These are phyloP conservation scores for Didymella exigua DNA, from an alignment of 2,329 filamentous ascomycete genomes.

Conservation along the genomic window DNA sequence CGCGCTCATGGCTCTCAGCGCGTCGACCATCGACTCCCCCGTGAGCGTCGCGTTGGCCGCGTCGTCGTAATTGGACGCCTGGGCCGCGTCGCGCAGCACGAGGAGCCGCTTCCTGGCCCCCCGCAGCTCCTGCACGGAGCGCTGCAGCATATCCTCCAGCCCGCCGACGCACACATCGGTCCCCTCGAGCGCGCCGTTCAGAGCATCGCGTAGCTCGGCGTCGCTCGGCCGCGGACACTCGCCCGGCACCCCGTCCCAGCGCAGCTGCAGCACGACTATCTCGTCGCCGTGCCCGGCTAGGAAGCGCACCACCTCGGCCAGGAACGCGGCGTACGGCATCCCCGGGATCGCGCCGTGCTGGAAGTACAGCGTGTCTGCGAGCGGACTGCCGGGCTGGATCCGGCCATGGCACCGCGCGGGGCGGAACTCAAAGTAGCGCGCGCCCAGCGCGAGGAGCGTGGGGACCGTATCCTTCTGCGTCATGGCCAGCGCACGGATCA, in stretches of 20 bases:
- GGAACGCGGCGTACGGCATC: slow-evolving; percentile 55
- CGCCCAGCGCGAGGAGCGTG: slow-evolving; percentile 55
- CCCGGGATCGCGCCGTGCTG: slow-evolving; percentile 59
- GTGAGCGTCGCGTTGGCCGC: slow-evolving; percentile 39
- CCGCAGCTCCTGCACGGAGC: slow-evolving; percentile 34
- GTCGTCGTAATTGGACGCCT: slow-evolving; percentile 45
- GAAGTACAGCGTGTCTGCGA: slow-evolving; percentile 57
- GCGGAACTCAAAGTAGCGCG: slow-evolving; percentile 60
- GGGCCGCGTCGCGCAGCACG: slow-evolving; percentile 28
- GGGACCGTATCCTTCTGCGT: slow-evolving; percentile 58
- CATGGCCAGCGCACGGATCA: slow-evolving; percentile 57
- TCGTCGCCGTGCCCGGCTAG: slow-evolving; percentile 51
- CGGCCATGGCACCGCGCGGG: slow-evolving; percentile 55
- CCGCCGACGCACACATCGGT: slow-evolving; percentile 28
- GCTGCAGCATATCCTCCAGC: slow-evolving; percentile 36
- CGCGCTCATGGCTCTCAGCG: slow-evolving; percentile 27
- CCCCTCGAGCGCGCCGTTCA: slow-evolving; percentile 42
- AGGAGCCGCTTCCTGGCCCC: slow-evolving; percentile 35
- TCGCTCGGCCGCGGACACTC: slow-evolving; percentile 53
- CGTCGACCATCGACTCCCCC: slow-evolving; percentile 38
- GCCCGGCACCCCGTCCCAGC: slow-evolving; percentile 58
- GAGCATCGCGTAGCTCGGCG: slow-evolving; percentile 49
- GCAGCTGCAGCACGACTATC: slow-evolving; percentile 57
- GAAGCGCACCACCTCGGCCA: slow-evolving; percentile 52
- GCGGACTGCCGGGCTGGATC: slow-evolving; percentile 45